Base-by-base conservation (phyloP, 768 basidiomycete species). In the Clavaria fumosa region DNA sequence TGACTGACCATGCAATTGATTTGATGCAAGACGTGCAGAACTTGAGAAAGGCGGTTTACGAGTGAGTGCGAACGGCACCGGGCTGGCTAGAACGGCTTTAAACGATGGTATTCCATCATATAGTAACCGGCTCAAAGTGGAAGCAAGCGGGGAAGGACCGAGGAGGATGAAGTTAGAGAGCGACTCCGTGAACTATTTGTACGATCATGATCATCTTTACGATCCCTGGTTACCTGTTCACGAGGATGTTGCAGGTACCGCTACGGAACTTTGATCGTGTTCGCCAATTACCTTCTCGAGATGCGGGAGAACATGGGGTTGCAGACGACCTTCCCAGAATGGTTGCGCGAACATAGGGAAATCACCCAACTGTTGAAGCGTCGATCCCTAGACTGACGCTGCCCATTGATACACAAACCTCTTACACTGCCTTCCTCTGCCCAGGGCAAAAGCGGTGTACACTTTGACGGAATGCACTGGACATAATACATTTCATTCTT, bases 11-110 rank as follows among this genome's bases (percentile, higher is more conserved):
- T 17, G 88, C 82, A 2, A 76, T 95, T 46, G 91, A 97, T 56
- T 58, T 78, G 47, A 89, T 90, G 84, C 81, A 85, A 58, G 90
- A 91, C 45, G 91, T 99, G 0, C 95, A 99, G 57, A 99, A 99
- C 52, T 63, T 99, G 26, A 75, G 95, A 23, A 86, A 85, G 54
- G 88, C 95, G 0, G 80, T 99, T 34, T 95, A 86, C 52, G 86
- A 93, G 82, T 96, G 53, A 55, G 82, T 61, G 32, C 1, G 21
- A n/a, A n/a, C 5, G 1, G 23, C 3, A 10, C 19, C 10, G 23
- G 20, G 23, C 19, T 11, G 7, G 5, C 10, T 23, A 20, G 15
- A n/a, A 37, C 19, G 19, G 23, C 20, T 24, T 4, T 3, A 12
- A 4, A 14, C 21, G 33, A 11, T 23, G 22, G 12, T 22, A 6